Percentiles rank a stretch among this genome's conserved stretches.
These are phyloP conservation scores for Leccinum ochraceum DNA, from an alignment of 768 basidiomycete species.

Conservation along the genomic window DNA sequence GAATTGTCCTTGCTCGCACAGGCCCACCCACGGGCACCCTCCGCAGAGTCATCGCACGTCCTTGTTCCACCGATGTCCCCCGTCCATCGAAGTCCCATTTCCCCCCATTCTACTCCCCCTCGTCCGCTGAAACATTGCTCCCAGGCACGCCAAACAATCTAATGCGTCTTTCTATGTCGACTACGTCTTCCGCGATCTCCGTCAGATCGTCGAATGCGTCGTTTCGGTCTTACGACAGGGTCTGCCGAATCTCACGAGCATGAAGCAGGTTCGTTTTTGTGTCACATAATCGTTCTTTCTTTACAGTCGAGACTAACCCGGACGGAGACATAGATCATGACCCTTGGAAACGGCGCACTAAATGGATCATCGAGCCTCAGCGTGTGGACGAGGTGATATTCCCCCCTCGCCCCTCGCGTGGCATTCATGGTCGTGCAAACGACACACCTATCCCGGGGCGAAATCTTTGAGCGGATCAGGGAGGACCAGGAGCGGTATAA, in stretches of 20 bases:
- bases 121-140: background rate
- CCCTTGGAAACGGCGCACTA: conserved; percentile 88
- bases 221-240: conserved; percentile 89
- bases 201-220: conserved; percentile 77
- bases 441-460: conserved; percentile 52
- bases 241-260: conserved; percentile 82
- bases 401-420: conserved; percentile 4
- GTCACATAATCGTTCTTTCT: background rate
- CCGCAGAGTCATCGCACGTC: too few relatives aligned
- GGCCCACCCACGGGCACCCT: conserved; percentile 40
- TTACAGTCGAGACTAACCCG: background rate
- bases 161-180: conserved; percentile 67
- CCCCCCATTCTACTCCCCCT: too few relatives aligned
- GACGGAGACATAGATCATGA: background rate
- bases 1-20: conserved; percentile 73
- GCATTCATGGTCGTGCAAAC: background rate
- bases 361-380: conserved; percentile 80
- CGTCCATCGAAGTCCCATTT: background rate
- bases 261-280: conserved; percentile 69
- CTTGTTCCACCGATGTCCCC: background rate
- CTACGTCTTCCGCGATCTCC: conserved; percentile 76
- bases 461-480: conserved; percentile 84
- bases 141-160: conserved; percentile 37
- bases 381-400: conserved; percentile 68
- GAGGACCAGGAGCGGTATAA: conserved; percentile 93